Evolutionary conservation across 371 early-diverging fungal species (phyloP).

Genomic region (Syncephalastrum contaminatum): DNA sequence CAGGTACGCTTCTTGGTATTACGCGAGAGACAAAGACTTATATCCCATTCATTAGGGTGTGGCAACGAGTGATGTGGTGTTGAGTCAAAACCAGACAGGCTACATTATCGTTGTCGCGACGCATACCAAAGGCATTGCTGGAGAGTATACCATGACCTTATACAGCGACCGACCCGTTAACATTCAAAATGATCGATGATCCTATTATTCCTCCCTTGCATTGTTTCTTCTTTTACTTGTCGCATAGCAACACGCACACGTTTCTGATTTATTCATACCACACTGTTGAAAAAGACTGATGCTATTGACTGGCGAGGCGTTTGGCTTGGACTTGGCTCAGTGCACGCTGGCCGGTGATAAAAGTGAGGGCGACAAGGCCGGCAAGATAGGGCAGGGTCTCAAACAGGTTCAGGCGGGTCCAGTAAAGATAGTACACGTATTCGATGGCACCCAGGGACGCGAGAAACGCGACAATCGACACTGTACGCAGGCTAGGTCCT

Average conservation of each 20-base stretch:
- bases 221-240: background rate
- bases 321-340: constrained; percentile 41
- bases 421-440: constrained; percentile 67
- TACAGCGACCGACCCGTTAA: constrained; percentile 64
- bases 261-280: background rate
- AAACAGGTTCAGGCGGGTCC: constrained; percentile 69
- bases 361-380: constrained; percentile 50
- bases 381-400: constrained; percentile 66
- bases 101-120: constrained; percentile 66
- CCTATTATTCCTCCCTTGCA: background rate
- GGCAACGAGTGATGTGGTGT: constrained; percentile 46
- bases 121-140: constrained; percentile 51
- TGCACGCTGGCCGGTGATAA: constrained; percentile 62
- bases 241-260: background rate
- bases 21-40: background rate
- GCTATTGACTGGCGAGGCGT: constrained; percentile 1
- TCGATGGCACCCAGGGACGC: constrained; percentile 56
- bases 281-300: background rate
- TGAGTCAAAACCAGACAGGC: constrained; percentile 51
- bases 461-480: constrained; percentile 58
- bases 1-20: constrained; percentile 50
- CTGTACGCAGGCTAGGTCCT: constrained; percentile 26
- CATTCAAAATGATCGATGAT: constrained; percentile 38
- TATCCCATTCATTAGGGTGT: constrained; percentile 31
- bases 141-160: constrained; percentile 52